Evolutionary conservation across 2,329 filamentous ascomycete species (phyloP).

Genomic region (Xylaria sp.): DNA sequence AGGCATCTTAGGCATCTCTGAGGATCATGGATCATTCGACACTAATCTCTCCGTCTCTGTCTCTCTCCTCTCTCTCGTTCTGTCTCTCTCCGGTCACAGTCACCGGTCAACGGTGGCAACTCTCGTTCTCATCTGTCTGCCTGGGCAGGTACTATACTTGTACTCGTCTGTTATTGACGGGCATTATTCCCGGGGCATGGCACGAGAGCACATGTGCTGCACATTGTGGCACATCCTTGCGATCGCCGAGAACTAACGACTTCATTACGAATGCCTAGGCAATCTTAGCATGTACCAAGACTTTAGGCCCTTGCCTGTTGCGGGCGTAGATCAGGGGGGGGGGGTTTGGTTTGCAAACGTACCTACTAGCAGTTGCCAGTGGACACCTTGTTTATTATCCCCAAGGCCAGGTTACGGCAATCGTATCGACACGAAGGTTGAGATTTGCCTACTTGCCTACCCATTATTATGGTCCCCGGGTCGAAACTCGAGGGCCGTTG

Average conservation of each 20-base stretch:
- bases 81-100: too few relatives aligned
- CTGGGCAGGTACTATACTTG: too few relatives aligned
- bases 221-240: neutral
- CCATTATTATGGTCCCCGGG: neutral
- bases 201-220: neutral
- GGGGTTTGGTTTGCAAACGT: neutral
- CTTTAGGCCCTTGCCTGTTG: neutral
- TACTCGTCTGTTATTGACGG: neutral
- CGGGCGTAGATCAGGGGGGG: neutral
- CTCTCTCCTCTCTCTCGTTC: neutral
- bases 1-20: neutral
- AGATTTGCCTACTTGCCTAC: neutral
- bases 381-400: neutral
- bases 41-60: neutral
- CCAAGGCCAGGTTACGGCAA: neutral
- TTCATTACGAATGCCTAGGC: neutral
- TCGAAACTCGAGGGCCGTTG: neutral
- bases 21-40: neutral
- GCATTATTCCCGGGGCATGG: neutral
- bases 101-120: too few relatives aligned
- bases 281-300: neutral
- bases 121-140: too few relatives aligned
- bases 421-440: neutral
- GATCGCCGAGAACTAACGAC: neutral
- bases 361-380: neutral